Evolutionary conservation across 2,329 filamentous ascomycete species (phyloP), one percentile per base, ranked within the genome.

Genomic region (Aspergillus tanneri): DNA sequence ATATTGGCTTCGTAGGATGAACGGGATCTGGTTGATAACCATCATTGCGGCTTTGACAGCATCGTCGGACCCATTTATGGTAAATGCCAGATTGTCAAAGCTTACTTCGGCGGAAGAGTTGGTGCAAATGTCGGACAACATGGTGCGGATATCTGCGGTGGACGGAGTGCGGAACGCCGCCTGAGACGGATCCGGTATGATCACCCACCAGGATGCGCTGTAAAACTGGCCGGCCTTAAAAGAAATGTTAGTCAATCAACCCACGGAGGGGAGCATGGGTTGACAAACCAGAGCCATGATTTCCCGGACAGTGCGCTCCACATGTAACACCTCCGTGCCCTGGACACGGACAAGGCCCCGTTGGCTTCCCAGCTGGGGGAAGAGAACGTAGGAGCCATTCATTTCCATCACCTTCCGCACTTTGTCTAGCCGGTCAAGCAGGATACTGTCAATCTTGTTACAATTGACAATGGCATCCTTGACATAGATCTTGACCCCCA

Each of bases 151-250:
- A 53, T 97, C 90, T 38, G 78, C 75, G 32, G 81, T 74, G 5
- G 73, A 85, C 53, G 72, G 87, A 61, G 75, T 78, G 67, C 69
- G 86, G 77, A 63, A 81, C 73, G 61, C 79, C 70, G 55, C 70
- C 62, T 82, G 81, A 11, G 75, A 74, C 28, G 83, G 77, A 52
- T 93, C 88, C 11, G 85, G 81, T 62, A 89, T 85, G 64, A 90
- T 86, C 58, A 96, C 87, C 81, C 90, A 95, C 92, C 93, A 99
- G 9, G 89, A 90, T 18, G 91, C 91, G 66, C 90, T 93, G 73
- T 99, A 99, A 70, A 97, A 99, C 73, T 99, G 93, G 27, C 92
- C 91, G 56, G 91, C 90, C 87, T 91, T n/a, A n/a, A n/a, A 37
- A 16, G n/a, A 34, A 39, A 10, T 9, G 21, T 36, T 14, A 39